phyloP scores from a whole-genome alignment of 192 early-diverging fungal species.

The Mortierella alpina region DNA sequence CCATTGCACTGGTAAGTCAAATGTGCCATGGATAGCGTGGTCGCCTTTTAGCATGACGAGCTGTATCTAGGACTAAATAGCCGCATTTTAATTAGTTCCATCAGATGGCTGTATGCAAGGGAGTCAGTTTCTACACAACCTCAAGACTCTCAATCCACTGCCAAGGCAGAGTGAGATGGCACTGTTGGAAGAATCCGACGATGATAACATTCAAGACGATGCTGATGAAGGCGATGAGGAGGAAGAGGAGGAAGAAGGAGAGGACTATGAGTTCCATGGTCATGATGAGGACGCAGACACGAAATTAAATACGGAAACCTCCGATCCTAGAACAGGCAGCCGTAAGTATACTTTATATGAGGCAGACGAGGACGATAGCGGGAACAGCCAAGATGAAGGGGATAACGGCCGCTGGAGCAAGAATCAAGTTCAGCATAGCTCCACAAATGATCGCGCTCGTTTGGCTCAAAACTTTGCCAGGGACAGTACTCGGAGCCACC shows the following conservation, averaged over 20 bases:
- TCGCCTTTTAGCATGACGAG: background rate
- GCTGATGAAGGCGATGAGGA: background rate
- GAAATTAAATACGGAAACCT: background rate
- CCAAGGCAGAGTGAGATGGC: background rate
- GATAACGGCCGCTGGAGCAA: background rate
- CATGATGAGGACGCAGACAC: background rate
- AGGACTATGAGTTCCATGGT: background rate
- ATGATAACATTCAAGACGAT: background rate
- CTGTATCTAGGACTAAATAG: too few relatives aligned
- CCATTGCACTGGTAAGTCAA: constrained; percentile 35
- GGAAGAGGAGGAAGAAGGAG: background rate
- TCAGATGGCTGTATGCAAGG: constrained; percentile 16
- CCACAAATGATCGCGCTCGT: too few relatives aligned
- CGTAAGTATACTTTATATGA: constrained; percentile 24
- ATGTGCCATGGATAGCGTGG: background rate
- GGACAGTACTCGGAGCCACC: too few relatives aligned
- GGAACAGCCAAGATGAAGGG: constrained; percentile 11
- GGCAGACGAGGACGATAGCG: constrained; percentile 24
- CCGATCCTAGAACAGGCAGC: background rate
- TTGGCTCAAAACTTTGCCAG: too few relatives aligned
- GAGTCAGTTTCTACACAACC: constrained; percentile 10
- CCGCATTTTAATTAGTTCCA: background rate
- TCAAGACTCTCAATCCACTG: constrained; percentile 16
- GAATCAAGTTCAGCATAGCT: too few relatives aligned
- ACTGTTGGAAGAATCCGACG: constrained; percentile 15